Evolutionary conservation across 495 filamentous ascomycete genomes (phyloP).

Genomic region (Evansstolkia leycettana): DNA sequence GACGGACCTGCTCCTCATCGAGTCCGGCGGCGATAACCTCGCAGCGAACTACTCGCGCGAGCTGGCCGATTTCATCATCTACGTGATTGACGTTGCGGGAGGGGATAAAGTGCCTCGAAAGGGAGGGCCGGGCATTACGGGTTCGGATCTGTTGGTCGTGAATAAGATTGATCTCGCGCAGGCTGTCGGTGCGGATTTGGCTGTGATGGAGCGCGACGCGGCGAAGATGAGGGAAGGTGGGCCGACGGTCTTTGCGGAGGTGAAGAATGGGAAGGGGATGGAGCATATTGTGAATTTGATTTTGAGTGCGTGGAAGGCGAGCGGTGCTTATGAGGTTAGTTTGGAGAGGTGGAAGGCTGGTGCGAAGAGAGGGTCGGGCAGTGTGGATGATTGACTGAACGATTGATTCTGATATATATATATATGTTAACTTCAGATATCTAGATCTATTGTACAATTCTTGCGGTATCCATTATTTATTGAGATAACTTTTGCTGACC

Average conservation of each 20-base stretch:
- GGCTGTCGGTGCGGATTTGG: constrained; percentile 79
- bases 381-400: constrained; percentile 21
- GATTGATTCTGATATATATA: neutral
- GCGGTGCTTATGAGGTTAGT: constrained; percentile 55
- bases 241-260: constrained; percentile 92
- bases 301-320: constrained; percentile 81
- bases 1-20: constrained; percentile 74
- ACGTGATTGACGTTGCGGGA: constrained; percentile 95
- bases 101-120: constrained; percentile 95
- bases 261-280: constrained; percentile 80
- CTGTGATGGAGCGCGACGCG: constrained; percentile 91
- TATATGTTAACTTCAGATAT: neutral
- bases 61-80: constrained; percentile 92
- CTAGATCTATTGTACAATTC: neutral
- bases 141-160: constrained; percentile 80
- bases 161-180: constrained; percentile 96
- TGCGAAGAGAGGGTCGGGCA: constrained; percentile 33
- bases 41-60: constrained; percentile 93
- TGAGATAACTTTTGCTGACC: neutral
- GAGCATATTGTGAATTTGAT: constrained; percentile 81
- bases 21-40: constrained; percentile 90
- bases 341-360: constrained; percentile 41
- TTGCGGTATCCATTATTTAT: neutral
- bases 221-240: constrained; percentile 92
- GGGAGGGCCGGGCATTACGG: constrained; percentile 93